phyloP scores from a whole-genome alignment of 768 basidiomycete genomes.

The Crepidotus variabilis region DNA sequence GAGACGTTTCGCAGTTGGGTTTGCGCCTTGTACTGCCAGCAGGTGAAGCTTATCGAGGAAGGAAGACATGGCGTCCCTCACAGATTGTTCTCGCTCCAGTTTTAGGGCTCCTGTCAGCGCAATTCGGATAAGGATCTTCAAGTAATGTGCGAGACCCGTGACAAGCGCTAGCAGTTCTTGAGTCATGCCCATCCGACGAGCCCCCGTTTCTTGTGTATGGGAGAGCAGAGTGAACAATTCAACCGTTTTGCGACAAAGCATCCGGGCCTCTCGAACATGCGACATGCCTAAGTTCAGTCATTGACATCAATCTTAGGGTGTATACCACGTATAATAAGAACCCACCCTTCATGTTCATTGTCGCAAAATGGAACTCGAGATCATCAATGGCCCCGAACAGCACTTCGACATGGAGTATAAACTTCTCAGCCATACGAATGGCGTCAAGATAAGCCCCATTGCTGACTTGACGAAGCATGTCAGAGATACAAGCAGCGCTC shows the following conservation, averaged over 20 bases:
- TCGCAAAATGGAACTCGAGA: conserved; percentile 83
- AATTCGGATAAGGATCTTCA: conserved; percentile 98
- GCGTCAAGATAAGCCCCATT: conserved; percentile 95
- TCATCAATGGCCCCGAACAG: conserved; percentile 97
- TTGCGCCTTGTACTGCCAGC: conserved; percentile 82
- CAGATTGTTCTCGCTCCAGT: conserved; percentile 86
- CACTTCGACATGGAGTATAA: conserved; percentile 97
- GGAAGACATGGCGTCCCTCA: conserved; percentile 77
- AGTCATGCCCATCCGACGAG: conserved; percentile 92
- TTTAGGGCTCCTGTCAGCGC: conserved; percentile 94
- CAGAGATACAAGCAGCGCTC: conserved; percentile 98
- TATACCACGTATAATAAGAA: conserved; percentile 10
- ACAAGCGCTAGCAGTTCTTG: conserved; percentile 96
- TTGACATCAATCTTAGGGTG: conserved; percentile 2
- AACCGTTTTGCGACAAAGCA: conserved; percentile 98
- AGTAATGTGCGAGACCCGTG: conserved; percentile 97
- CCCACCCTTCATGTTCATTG: conserved; percentile 81
- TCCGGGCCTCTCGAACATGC: conserved; percentile 95
- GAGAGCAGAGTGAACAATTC: conserved; percentile 96
- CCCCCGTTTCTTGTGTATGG: conserved; percentile 90
- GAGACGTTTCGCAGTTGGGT: conserved; percentile 71
- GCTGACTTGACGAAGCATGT: conserved; percentile 97
- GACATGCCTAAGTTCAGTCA: conserved; percentile 71
- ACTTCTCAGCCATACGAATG: conserved; percentile 97
- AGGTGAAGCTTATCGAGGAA: conserved; percentile 93